Evolutionary conservation across 768 basidiomycete species (phyloP), one percentile per base, ranked within the genome.

Genomic region (Kwoniella sp.): DNA sequence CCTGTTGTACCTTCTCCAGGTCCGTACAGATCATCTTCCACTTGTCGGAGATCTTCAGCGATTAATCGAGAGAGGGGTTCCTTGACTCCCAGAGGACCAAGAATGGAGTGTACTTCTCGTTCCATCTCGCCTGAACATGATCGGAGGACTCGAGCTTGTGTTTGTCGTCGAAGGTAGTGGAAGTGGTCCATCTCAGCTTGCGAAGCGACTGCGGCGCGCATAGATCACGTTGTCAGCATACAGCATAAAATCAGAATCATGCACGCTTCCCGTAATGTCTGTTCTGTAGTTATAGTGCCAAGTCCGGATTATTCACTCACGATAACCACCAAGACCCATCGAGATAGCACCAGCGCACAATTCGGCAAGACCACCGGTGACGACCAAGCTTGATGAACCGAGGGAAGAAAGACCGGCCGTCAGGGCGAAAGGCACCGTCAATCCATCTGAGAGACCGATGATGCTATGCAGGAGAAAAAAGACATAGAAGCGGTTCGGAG

Each of bases 271-370:
- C n/a, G n/a, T n/a, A n/a, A n/a, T n/a, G n/a, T n/a, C n/a, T n/a
- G n/a, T n/a, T n/a, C n/a, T n/a, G n/a, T n/a, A n/a, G n/a, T n/a
- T n/a, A n/a, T n/a, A n/a, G n/a, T n/a, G n/a, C n/a, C n/a, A n/a
- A n/a, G n/a, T n/a, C n/a, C 33, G 13, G 13, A 5, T 33, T 33
- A 5, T 33, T 33, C 33, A 79, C 80, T 63, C 65, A 80, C 79
- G 88, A 85, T 95, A 97, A 21, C 95, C 95, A 57, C 96, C 96
- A 44, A 99, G 90, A 65, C 96, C 96, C 95, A 99, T 99, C 1
- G 90, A 92, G 50, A 98, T 90, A 13, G 94, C 91, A 6, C 96
- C 96, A 1, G 94, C 92, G 61, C 95, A 91, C 69, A 99, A 88
- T 79, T 99, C 96, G 0, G 96, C 95, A 36, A 96, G 82, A 17